phyloP scores from a whole-genome alignment of 1,284 basidiomycete genomes.

The Bondarzewia mesenterica region DNA sequence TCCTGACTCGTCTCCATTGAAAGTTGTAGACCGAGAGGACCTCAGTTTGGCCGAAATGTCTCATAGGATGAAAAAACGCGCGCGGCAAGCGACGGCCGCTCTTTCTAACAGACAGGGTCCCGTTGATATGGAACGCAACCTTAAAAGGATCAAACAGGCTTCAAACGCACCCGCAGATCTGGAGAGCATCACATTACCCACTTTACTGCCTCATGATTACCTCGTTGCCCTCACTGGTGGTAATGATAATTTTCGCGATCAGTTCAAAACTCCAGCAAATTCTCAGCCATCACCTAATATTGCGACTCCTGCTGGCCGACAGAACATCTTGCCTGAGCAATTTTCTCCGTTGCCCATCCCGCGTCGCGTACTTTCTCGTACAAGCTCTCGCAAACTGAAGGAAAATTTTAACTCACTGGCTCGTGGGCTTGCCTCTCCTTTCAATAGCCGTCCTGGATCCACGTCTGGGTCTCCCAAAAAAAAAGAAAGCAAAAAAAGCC shows the following conservation, averaged over 20 bases:
- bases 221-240: conserved; percentile 9
- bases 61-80: conserved; percentile 40
- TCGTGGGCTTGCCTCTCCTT: conserved; percentile 26
- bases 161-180: conserved; percentile 1
- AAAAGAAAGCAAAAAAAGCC: conserved; percentile 12
- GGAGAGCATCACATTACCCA: conserved; percentile 1
- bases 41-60: conserved; percentile 35
- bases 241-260: not conserved
- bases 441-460: conserved; percentile 35
- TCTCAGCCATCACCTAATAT: conserved; percentile 13
- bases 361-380: conserved; percentile 35
- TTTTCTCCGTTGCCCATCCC: conserved; percentile 35
- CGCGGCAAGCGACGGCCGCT: conserved; percentile 25
- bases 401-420: conserved; percentile 27
- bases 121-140: conserved; percentile 9
- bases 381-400: conserved; percentile 37
- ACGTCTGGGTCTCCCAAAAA: conserved; percentile 31
- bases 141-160: conserved; percentile 16
- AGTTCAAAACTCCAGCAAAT: conserved; percentile 12
- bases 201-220: conserved; percentile 2
- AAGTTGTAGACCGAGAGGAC: conserved; percentile 25
- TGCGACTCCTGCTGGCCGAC: conserved; percentile 13
- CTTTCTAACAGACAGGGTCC: conserved; percentile 5
- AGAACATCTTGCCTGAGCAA: conserved; percentile 17
- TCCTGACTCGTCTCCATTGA: conserved; percentile 30